Evolutionary conservation across 768 basidiomycete genomes (phyloP), one percentile per base, ranked within the genome.

Genomic region (Lyophyllum semitale): DNA sequence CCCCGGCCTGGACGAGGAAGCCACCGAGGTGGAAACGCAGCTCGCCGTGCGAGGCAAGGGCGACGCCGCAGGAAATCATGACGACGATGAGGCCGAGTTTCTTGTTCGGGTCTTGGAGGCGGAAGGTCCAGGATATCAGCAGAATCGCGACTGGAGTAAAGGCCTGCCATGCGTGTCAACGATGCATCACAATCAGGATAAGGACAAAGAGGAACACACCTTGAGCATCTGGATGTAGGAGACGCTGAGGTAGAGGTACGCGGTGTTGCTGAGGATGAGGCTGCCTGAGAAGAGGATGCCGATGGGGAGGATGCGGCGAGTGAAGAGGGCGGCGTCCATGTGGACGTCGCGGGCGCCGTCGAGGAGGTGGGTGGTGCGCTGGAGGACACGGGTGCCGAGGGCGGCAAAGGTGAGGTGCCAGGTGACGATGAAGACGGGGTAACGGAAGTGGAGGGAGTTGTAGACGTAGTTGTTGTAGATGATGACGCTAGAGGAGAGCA

Each of bases 161-260:
- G 2, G 95, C 95, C 91, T 95, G 64, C n/a, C 35, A 17, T 2
- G 8, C 25, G 35, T n/a, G 15, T 13, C 22, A 44, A 35, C 9
- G 20, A 25, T 18, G 29, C 33, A 22, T 8, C 18, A 47, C 33
- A 48, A 57, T 20, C 18, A 42, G 13, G 25, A 11, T 3, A 61
- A 76, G 30, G 35, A 88, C 89, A 35, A 25, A 6, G 15, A 17
- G 12, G 25, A 1, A 26, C 58, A 9, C 25, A 60, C 59, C 83
- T 94, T 94, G 69, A 95, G 85, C 93, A 98, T 93, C 72, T 98
- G 96, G 62, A 98, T 98, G 73, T 96, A 98, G 0, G 92, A 85
- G 11, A 96, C 93, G 61, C 87, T 89, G 60, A 98, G 84, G 64
- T 93, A 88, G 20, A 97, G 85, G 71, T 95, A 96, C 2, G 94